Percentiles rank a stretch among this genome's conserved stretches.
Conservation (phyloP, 495 filamentous ascomycete genomes). For the Rostrohypoxylon terebratum region DNA sequence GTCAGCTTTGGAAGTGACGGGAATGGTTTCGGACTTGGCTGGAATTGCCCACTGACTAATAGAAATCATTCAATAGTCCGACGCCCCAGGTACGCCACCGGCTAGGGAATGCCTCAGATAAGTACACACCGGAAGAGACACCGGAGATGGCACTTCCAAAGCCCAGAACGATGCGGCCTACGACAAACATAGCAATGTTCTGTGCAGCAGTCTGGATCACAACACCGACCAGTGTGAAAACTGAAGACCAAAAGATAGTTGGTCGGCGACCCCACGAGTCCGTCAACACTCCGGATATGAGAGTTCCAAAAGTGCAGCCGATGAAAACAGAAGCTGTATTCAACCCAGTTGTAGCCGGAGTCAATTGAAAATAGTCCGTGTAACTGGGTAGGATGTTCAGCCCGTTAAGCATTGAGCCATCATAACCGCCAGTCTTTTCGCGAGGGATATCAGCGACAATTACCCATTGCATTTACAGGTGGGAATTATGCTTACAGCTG, state of each 20-base stretch:
- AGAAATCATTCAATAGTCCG: conserved; percentile 62
- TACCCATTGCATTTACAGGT: conserved; percentile 29
- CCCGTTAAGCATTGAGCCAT: conserved; percentile 65
- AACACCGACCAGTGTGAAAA: conserved; percentile 59
- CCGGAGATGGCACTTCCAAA: conserved; percentile 56
- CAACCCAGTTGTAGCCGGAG: conserved; percentile 56
- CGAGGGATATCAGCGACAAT: conserved; percentile 59
- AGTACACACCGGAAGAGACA: conserved; percentile 55
- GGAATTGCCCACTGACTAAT: conserved; percentile 54
- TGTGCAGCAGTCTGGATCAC: conserved; percentile 62
- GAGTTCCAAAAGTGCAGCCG: conserved; percentile 55
- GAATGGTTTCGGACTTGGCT: not conserved
- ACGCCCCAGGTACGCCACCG: conserved; percentile 61
- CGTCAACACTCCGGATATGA: conserved; percentile 52
- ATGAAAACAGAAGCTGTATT: conserved; percentile 63
- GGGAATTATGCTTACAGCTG: conserved; percentile 46
- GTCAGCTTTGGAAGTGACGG: conserved; percentile 1
- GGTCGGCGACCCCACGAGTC: conserved; percentile 60
- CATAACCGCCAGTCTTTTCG: conserved; percentile 58
- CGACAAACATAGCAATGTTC: conserved; percentile 62
- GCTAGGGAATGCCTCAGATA: conserved; percentile 59
- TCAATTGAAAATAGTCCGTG: conserved; percentile 62
- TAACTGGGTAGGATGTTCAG: conserved; percentile 64
- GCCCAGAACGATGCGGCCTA: conserved; percentile 58
- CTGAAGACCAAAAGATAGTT: conserved; percentile 59